A percentile compares a stretch with the other conserved stretches of the same genome.
phyloP scores from a whole-genome alignment of 2,329 filamentous ascomycete genomes.

The Diplodia mutila region DNA sequence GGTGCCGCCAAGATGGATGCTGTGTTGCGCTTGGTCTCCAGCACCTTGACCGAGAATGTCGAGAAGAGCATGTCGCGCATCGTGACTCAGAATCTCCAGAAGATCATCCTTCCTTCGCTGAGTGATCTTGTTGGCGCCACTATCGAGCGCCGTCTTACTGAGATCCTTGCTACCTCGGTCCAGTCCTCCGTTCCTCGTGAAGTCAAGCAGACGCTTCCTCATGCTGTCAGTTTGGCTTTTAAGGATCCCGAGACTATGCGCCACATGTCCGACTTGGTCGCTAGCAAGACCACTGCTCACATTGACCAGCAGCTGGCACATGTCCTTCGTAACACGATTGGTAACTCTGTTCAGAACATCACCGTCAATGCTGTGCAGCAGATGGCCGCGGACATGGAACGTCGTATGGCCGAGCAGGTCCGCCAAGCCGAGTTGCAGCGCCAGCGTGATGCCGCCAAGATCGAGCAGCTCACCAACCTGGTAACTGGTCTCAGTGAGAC shows the following conservation, averaged over 20 bases:
- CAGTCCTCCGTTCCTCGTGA: constrained; percentile 72
- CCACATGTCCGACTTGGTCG: constrained; percentile 71
- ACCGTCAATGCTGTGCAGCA: constrained; percentile 69
- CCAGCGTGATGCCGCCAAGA: constrained; percentile 64
- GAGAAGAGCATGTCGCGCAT: constrained; percentile 78
- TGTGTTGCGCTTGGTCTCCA: constrained; percentile 69
- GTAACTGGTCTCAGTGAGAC: constrained; percentile 70
- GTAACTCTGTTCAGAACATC: constrained; percentile 67
- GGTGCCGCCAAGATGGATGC: constrained; percentile 70
- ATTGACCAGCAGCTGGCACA: constrained; percentile 71
- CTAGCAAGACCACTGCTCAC: constrained; percentile 66
- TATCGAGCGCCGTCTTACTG: constrained; percentile 72
- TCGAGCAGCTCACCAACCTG: constrained; percentile 71
- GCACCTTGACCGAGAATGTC: constrained; percentile 70
- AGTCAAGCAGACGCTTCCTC: constrained; percentile 70
- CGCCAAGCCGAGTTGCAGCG: constrained; percentile 57
- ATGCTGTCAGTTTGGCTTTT: constrained; percentile 67
- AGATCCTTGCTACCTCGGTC: constrained; percentile 68
- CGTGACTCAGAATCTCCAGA: constrained; percentile 74
- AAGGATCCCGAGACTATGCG: constrained; percentile 75
- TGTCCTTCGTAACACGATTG: constrained; percentile 63
- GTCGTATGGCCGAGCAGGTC: constrained; percentile 57
- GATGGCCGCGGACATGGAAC: constrained; percentile 69
- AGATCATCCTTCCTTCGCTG: constrained; percentile 75
- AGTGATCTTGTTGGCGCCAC: constrained; percentile 68